Evolutionary conservation across 2,329 filamentous ascomycete genomes (phyloP), one percentile per base, ranked within the genome.

Genomic region (Pseudogymnoascus sp.): DNA sequence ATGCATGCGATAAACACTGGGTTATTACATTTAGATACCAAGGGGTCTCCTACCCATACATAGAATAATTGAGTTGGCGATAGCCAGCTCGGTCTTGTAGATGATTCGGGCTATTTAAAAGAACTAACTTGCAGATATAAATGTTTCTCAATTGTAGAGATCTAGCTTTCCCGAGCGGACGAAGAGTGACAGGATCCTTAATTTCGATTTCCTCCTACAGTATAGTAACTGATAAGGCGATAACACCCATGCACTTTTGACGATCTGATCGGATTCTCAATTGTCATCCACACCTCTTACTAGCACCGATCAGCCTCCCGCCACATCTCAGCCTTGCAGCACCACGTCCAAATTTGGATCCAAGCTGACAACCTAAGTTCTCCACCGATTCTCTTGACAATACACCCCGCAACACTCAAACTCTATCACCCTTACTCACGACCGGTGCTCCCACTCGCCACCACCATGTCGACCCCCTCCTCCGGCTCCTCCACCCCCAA

Each of bases 401-500:
- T 16, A 16, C 14, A 50, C n/a, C 47, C 25, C 25, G 12, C 10
- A 16, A 4, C 14, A 50, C 5, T n/a, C 12, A 50, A 3, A 2
- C 21, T 21, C 21, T 4, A 12, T 18, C n/a, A 12, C 5, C 21
- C 21, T 8, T 50, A 50, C 23, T 5, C 21, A 3, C 23, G 1
- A 31, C 1, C 12, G 0, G 28, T 5, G 50, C 50, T 18, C 16
- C 28, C 10, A 33, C 2, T 14, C n/a, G 5, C n/a, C 4, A 33
- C 37, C 31, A 28, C 50, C 1, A 59, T 40, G 25, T 65, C 70
- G 12, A 70, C 68, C 60, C 63, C 69, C 1, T 40, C 67, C 25
- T 72, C 71, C 11, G 69, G 69, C 18, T 61, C 65, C 21, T 67
- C 69, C 2, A 72, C 71, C 3, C 71, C 71, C 18, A 73, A 72